These are phyloP conservation scores for Lachancea thermotolerans DNA, from an alignment of 805 yeast genomes.

Conservation along the genomic window DNA sequence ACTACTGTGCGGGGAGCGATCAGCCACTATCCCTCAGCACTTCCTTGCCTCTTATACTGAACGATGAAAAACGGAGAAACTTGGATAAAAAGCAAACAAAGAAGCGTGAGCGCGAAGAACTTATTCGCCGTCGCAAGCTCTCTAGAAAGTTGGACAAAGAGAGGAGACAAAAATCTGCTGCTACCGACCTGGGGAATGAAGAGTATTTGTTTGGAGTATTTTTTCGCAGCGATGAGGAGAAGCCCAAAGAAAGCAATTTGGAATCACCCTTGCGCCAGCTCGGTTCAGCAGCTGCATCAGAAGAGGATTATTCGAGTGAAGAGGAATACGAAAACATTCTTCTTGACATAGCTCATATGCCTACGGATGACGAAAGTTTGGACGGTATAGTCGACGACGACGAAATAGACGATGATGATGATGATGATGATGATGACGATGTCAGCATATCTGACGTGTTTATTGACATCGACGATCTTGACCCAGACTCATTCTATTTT, in stretches of 20 bases:
- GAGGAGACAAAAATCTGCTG: constrained; percentile 31
- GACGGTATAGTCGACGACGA: constrained; percentile 15
- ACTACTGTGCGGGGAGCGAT: constrained; percentile 29
- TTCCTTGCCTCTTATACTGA: constrained; percentile 27
- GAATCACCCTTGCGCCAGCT: constrained; percentile 23
- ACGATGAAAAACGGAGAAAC: constrained; percentile 25
- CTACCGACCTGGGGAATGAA: constrained; percentile 33
- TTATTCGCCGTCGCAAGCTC: constrained; percentile 24
- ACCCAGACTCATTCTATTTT: constrained; percentile 32
- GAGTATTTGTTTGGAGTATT: constrained; percentile 31
- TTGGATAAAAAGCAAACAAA: constrained; percentile 25
- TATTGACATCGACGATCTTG: constrained; percentile 34
- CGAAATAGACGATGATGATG: constrained; percentile 22
- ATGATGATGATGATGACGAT: constrained; percentile 31
- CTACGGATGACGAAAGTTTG: constrained; percentile 29
- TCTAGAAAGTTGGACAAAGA: constrained; percentile 17
- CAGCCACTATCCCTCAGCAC: constrained; percentile 30
- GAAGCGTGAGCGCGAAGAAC: constrained; percentile 26
- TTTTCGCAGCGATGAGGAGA: constrained; percentile 28
- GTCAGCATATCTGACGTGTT: constrained; percentile 36
- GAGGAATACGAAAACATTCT: constrained; percentile 32
- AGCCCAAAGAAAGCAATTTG: constrained; percentile 13
- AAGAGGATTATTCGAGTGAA: constrained; percentile 22
- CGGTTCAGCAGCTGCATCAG: constrained; percentile 15
- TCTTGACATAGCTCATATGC: constrained; percentile 29